Base-by-base conservation (phyloP, 805 yeast species). In the Kregervanrija pseudodelftensis region DNA sequence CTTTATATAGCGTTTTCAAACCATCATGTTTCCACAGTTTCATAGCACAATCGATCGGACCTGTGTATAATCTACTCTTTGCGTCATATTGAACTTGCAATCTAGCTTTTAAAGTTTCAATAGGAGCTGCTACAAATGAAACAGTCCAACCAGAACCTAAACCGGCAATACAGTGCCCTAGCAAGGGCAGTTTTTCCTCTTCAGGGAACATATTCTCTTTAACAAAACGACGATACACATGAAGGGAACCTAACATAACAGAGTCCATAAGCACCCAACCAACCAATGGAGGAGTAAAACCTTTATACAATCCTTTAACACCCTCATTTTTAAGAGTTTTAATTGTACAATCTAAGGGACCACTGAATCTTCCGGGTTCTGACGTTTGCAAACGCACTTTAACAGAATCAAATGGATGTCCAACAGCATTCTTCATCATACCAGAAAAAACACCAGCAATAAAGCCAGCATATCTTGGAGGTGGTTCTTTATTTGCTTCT, bases 251-350 rank as follows among this genome's bases (percentile, higher is more conserved):
- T 49, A 89, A 69, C 87, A 89, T 85, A 41, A 87, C 87, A 3
- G 90, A 80, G 59, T 89, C 97, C 96, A 89, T 89, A 49, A 85
- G 64, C 53, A 89, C 87, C 96, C 96, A 89, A 0, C 96, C 97
- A 15, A 86, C 78, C 51, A 89, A 70, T 1, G 96, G 96, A 4
- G 97, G 96, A 0, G 95, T 86, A 52, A 89, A 87, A 0, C 97
- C 97, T 53, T 88, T 79, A 60, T 87, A 89, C 44, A 89, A 76
- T 1, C 95, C 97, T 33, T 72, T 64, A 5, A 82, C 50, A 3
- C 96, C 96, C 60, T 89, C 96, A 28, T 80, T 76, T 49, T 67
- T 69, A 22, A 84, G 58, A 0, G 96, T 89, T 58, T 84, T 79
- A 55, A 70, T 53, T 4, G 85, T 80, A 62, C 95, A 86, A 58